Conservation (phyloP, 129 eudicot genomes). For the Tagetes erecta region DNA sequence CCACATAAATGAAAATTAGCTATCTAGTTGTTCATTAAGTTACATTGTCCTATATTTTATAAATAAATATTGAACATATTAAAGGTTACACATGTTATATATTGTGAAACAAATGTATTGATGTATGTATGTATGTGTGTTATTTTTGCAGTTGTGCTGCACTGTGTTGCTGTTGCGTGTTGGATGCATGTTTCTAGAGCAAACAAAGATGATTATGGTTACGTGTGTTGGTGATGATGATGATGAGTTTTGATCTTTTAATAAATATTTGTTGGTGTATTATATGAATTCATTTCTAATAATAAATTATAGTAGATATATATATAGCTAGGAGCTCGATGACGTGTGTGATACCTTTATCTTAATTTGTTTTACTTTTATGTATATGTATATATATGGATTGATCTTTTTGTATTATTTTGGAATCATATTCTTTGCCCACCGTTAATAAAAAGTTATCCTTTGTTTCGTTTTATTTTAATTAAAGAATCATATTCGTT, state of each 20-base stretch:
- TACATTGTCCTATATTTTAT: too few relatives aligned
- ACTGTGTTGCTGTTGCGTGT: conserved; percentile 61
- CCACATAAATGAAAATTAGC: too few relatives aligned
- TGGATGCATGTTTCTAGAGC: conserved; percentile 58
- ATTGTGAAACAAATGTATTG: background rate
- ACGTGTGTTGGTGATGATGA: conserved; percentile 8
- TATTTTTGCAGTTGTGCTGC: conserved; percentile 46
- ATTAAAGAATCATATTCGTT: conserved; percentile 23
- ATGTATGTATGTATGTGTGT: background rate
- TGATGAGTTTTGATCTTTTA: conserved; percentile 2
- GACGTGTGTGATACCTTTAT: conserved; percentile 26
- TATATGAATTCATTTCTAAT: background rate
- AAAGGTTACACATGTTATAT: too few relatives aligned
- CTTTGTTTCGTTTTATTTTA: background rate
- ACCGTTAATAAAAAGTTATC: background rate
- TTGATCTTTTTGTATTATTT: background rate
- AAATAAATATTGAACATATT: too few relatives aligned
- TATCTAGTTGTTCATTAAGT: too few relatives aligned
- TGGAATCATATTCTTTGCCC: conserved; percentile 17
- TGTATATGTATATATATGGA: conserved; percentile 23
- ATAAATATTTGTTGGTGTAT: conserved; percentile 27
- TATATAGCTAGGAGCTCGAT: background rate
- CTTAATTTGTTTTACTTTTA: too few relatives aligned
- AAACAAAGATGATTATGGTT: conserved; percentile 33
- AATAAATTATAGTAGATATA: background rate